Base-by-base conservation (phyloP, 169 alveolate genomes). In the Cryptosporidium bovis region DNA sequence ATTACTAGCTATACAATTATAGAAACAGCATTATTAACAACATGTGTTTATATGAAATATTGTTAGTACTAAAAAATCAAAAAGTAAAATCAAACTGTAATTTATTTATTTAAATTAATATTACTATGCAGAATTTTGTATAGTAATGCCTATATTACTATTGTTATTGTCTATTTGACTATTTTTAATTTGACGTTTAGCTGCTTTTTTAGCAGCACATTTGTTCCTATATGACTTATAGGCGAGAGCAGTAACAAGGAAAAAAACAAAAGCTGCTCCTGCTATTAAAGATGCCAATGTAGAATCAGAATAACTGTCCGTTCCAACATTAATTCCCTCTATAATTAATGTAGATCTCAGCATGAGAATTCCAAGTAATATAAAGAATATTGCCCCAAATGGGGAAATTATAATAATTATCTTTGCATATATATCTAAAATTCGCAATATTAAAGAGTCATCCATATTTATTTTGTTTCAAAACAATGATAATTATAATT, bases 351-450 rank as follows among this genome's bases (percentile, higher is more conserved):
- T 62, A n/a, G 87, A 77, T 53, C 87, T 56, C 29, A 77, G 64
- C 87, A 77, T 77, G n/a, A 77, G 51, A 34, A 62, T 27, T 20
- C 87, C 87, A 53, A 77, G 40, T 18, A 77, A 18, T 77, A 77
- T 60, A 40, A 77, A 62, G 64, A 77, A 77, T n/a, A 56, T n/a
- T 1, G 87, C 69, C 33, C 87, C 87, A 12, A 77, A 60, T 1
- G 87, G 77, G 27, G 87, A 77, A 60, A 62, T 56, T 15, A 69
- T 53, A 16, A 69, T 69, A n/a, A 69, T 69, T 27, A 69, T 16
- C 68, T 69, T 69, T 24, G 83, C 83, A 69, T 69, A 69, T 31
- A 69, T 69, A 33, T 69, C 83, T 66, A 69, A 34, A 69, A 69
- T 69, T 64, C 56, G 83, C 6, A 69, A 56, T 69, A 53, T 53